Conservation (phyloP, 495 filamentous ascomycete species). For the Cercophora scortea region DNA sequence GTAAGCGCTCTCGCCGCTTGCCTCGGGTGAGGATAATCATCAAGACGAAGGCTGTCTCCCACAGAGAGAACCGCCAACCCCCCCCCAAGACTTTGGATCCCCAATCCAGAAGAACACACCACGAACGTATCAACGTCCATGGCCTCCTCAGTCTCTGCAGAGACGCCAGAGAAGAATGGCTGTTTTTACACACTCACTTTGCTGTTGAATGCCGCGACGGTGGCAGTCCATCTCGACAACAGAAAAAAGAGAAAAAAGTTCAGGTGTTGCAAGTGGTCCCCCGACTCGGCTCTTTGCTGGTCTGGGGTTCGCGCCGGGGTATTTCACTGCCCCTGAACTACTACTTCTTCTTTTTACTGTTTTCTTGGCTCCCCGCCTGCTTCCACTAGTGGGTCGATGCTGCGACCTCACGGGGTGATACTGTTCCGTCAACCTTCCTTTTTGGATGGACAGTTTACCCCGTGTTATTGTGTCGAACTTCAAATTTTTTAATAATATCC, state of each 20-base stretch:
- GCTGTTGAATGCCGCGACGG: constrained; percentile 3
- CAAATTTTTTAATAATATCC: neutral
- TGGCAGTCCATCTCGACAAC: neutral
- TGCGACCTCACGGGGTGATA: constrained; percentile 6
- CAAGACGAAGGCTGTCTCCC: constrained; percentile 7
- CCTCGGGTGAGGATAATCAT: constrained; percentile 21
- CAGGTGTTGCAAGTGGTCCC: neutral
- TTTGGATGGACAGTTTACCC: neutral
- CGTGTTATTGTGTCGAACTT: neutral
- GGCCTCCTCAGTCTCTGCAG: neutral
- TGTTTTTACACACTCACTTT: constrained; percentile 9
- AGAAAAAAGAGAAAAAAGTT: neutral
- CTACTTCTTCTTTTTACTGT: too few relatives aligned
- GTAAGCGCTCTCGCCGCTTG: constrained; percentile 16
- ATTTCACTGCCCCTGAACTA: neutral
- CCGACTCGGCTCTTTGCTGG: constrained; percentile 5
- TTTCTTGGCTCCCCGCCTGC: neutral
- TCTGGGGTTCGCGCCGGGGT: neutral
- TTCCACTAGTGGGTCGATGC: constrained; percentile 12
- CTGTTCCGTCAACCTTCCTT: neutral
- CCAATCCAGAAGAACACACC: constrained; percentile 3
- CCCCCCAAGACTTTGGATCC: too few relatives aligned
- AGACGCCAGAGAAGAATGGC: constrained; percentile 1
- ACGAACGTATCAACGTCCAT: constrained; percentile 14
- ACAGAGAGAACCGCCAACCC: neutral